Base-by-base conservation (phyloP, 2,329 filamentous ascomycete genomes). In the Biscogniauxia sp. region DNA sequence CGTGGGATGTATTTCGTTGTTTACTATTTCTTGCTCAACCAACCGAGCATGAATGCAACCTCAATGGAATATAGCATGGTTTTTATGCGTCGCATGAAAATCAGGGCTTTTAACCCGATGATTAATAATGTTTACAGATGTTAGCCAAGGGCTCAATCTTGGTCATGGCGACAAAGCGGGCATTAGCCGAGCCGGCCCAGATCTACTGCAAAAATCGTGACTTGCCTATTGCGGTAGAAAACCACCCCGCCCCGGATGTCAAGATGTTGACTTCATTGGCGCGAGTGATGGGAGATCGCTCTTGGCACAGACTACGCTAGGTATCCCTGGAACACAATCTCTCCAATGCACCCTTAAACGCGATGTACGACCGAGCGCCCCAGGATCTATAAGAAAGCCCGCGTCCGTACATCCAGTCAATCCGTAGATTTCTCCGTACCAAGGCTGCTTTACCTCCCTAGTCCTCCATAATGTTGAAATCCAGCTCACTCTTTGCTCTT, bases 381-480 rank as follows among this genome's bases (percentile, higher is more conserved):
- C 37, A n/a, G 37, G 37, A 45, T 6, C 13, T 25, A 17, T 25
- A 50, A 37, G 26, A 4, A 32, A 50, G 32, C 25, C 17, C 32
- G 32, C 20, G 49, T 28, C 9, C 20, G 11, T 7, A 5, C 20
- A 5, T 56, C 20, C 53, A 50, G n/a, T 23, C 13, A 11, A 25
- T 51, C 15, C 20, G 20, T 20, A 8, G 49, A 17, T 5, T 28
- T 26, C n/a, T 52, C 25, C 23, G 51, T 58, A 45, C 9, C 28
- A 32, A 49, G 13, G 23, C n/a, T 49, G n/a, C 4, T n/a, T 17
- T n/a, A 45, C 17, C 37, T 45, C 15, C 50, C 28, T 20, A 52
- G 54, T 55, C 45, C 17, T 51, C 57, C 45, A 64, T 62, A n/a
- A 72, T 72, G 69, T 49, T 67, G 23, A 61, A 57, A 8, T 57